Conservation (phyloP, 306 rosid species). For the Adenanthera pavonina region DNA sequence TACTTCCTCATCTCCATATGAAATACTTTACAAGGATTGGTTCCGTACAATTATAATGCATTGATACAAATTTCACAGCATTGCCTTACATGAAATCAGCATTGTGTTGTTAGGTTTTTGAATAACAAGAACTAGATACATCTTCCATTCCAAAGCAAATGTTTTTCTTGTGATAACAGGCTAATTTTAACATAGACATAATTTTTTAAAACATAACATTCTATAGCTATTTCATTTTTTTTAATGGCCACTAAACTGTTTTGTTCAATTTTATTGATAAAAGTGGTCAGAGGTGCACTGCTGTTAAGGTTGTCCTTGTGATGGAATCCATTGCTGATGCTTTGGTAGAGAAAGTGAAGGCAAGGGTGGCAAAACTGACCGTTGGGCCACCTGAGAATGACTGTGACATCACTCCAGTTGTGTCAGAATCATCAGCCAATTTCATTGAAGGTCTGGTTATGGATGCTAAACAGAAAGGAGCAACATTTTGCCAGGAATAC, state of each 20-base stretch:
- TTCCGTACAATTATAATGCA: neutral
- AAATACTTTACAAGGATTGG: neutral
- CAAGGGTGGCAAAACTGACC: conserved; percentile 54
- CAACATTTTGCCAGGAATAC: conserved; percentile 77
- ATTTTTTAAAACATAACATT: neutral
- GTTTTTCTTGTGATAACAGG: neutral
- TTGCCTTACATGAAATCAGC: neutral
- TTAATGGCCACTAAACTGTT: neutral
- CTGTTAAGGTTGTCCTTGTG: conserved; percentile 68
- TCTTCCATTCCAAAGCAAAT: conserved; percentile 1
- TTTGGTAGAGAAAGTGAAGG: conserved; percentile 68
- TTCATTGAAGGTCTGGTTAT: conserved; percentile 67
- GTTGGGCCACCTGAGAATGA: conserved; percentile 68
- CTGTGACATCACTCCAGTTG: conserved; percentile 70
- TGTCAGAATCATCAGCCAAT: conserved; percentile 68
- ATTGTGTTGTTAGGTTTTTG: neutral
- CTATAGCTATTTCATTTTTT: neutral
- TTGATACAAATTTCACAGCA: neutral
- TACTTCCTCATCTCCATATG: neutral
- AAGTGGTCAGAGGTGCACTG: conserved; percentile 82
- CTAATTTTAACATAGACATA: neutral
- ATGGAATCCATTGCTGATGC: conserved; percentile 75
- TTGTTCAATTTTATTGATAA: neutral
- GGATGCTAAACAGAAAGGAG: conserved; percentile 74
- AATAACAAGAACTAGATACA: neutral